phyloP scores from a whole-genome alignment of 1,284 basidiomycete genomes.

The Apiotrichum gracile region DNA sequence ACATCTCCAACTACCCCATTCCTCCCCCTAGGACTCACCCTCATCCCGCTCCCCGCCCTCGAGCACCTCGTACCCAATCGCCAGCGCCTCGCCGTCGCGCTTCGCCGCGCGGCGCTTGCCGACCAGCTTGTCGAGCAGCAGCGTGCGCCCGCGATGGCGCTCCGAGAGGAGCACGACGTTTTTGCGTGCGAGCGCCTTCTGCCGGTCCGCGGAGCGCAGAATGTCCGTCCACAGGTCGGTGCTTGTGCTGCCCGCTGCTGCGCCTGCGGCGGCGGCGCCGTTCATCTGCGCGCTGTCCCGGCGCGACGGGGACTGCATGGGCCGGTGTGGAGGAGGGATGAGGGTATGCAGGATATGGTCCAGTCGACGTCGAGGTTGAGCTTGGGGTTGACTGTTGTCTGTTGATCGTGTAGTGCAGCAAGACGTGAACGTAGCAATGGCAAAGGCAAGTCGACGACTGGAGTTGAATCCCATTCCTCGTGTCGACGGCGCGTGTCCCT shows the following conservation, averaged over 20 bases:
- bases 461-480: no score
- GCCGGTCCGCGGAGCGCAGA: constrained; percentile 75
- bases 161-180: constrained; percentile 67
- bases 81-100: constrained; percentile 54
- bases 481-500: no score
- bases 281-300: no score
- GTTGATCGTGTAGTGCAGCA: no score
- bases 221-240: constrained; percentile 82
- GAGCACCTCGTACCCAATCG: constrained; percentile 79
- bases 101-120: constrained; percentile 9
- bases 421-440: no score
- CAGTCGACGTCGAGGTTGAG: no score
- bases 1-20: background rate
- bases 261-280: background rate
- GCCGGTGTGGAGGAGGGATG: no score
- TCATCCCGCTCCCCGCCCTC: constrained; percentile 84
- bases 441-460: no score
- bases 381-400: no score
- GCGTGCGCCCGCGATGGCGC: constrained; percentile 49
- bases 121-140: constrained; percentile 19
- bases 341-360: no score
- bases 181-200: constrained; percentile 64
- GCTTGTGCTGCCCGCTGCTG: background rate
- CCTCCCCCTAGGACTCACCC: constrained; percentile 54
- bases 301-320: no score